These are phyloP conservation scores for Candida silvatica DNA, from an alignment of 805 yeast genomes.

Conservation along the genomic window DNA sequence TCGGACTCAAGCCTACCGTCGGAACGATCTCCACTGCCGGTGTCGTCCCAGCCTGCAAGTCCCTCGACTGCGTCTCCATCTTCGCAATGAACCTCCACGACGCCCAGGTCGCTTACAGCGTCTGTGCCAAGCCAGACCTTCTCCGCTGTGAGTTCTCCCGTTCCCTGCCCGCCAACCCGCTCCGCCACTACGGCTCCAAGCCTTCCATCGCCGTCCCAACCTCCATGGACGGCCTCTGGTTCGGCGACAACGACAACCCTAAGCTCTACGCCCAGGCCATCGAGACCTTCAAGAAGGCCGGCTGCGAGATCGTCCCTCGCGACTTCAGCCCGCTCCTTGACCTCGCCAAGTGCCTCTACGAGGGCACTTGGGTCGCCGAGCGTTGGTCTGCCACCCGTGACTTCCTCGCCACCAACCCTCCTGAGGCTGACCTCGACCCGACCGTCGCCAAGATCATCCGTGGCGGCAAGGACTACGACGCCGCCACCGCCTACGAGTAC, in stretches of 20 bases:
- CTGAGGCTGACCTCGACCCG: constrained; percentile 68
- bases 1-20: constrained; percentile 88
- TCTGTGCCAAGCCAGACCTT: constrained; percentile 65
- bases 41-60: constrained; percentile 96
- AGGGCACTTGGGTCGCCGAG: constrained; percentile 99
- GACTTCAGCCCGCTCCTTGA: constrained; percentile 74
- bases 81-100: constrained; percentile 73
- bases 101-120: constrained; percentile 68
- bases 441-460: constrained; percentile 69
- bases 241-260: constrained; percentile 73
- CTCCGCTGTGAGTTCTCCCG: constrained; percentile 75
- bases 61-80: constrained; percentile 86
- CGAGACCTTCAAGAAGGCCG: constrained; percentile 37
- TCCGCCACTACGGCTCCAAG: constrained; percentile 44
- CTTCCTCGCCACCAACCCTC: constrained; percentile 63
- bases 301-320: constrained; percentile 49
- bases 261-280: constrained; percentile 57
- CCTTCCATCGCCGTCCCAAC: constrained; percentile 75
- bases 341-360: constrained; percentile 82
- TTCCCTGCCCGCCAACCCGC: constrained; percentile 58
- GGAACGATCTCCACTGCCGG: constrained; percentile 85
- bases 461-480: constrained; percentile 71
- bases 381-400: constrained; percentile 78
- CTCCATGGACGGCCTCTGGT: constrained; percentile 55
- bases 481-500: constrained; percentile 74